These are phyloP conservation scores for Globomyces pollinis-pini DNA, from an alignment of 192 early-diverging fungal species.

Conservation along the genomic window DNA sequence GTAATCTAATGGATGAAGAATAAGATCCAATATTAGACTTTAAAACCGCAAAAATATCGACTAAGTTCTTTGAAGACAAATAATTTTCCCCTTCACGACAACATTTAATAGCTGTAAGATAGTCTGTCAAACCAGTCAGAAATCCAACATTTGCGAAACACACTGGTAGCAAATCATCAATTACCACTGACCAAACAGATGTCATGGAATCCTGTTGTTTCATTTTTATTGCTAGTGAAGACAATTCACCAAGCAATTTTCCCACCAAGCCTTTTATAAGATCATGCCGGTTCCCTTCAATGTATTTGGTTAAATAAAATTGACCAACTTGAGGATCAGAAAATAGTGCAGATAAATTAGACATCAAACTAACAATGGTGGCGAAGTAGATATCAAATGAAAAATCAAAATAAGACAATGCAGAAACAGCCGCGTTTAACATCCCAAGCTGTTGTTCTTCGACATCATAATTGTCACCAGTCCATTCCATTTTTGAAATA, in stretches of 20 bases:
- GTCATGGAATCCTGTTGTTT: neutral
- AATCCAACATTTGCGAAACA: neutral
- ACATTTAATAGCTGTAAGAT: neutral
- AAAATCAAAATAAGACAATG: conserved; percentile 1
- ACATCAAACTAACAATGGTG: neutral
- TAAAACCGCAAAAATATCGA: conserved; percentile 41
- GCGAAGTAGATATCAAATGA: neutral
- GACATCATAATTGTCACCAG: neutral
- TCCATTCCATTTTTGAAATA: neutral
- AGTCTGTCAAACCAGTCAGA: neutral
- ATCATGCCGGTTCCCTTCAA: neutral
- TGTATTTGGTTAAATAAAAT: neutral
- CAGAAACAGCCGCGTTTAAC: neutral
- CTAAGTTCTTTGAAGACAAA: conserved; percentile 23
- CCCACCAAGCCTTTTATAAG: neutral
- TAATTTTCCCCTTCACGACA: too few relatives aligned
- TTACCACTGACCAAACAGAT: neutral
- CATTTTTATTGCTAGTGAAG: neutral
- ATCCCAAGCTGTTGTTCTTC: neutral
- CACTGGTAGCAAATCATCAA: neutral
- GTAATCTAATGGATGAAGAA: conserved; percentile 45
- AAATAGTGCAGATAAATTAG: neutral
- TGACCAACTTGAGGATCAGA: neutral
- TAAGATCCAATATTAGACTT: conserved; percentile 54
- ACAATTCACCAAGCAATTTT: neutral